Conservation (phyloP, 352 stramenopile genomes). For the Globisporangium mamillatum region DNA sequence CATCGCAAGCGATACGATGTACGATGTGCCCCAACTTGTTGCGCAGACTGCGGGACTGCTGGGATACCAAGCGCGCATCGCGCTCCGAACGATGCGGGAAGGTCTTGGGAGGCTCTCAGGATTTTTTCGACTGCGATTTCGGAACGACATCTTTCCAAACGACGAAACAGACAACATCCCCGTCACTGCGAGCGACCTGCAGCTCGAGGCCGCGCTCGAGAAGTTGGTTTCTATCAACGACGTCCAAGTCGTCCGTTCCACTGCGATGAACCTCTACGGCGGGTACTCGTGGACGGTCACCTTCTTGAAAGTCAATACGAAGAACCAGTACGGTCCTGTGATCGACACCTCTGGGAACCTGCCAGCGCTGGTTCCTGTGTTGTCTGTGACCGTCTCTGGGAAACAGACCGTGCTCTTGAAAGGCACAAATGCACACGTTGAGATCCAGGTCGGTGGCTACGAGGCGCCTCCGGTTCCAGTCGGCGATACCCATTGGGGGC, state of each 20-base stretch:
- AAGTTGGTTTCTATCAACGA: constrained; percentile 72
- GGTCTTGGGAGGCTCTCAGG: constrained; percentile 65
- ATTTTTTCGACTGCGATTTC: constrained; percentile 67
- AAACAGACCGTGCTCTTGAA: constrained; percentile 34
- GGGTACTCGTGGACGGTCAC: constrained; percentile 86
- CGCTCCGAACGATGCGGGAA: constrained; percentile 50
- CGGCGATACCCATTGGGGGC: constrained; percentile 44
- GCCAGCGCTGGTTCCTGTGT: constrained; percentile 57
- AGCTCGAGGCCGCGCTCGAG: constrained; percentile 58
- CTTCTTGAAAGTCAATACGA: constrained; percentile 77
- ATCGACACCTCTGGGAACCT: constrained; percentile 66
- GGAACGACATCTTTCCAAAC: constrained; percentile 66
- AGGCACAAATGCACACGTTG: constrained; percentile 55
- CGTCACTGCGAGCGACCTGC: constrained; percentile 48
- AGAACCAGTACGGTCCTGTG: constrained; percentile 68
- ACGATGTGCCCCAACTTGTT: constrained; percentile 55
- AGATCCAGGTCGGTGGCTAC: constrained; percentile 55
- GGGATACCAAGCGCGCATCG: constrained; percentile 48
- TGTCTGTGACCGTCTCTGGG: constrained; percentile 19
- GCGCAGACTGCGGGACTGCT: constrained; percentile 50
- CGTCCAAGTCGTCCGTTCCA: constrained; percentile 54
- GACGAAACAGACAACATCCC: constrained; percentile 71
- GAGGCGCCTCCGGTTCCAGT: constrained; percentile 25
- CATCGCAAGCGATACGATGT: constrained; percentile 52
- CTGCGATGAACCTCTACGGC: constrained; percentile 66